Evolutionary conservation across 129 eudicot species (phyloP).

Genomic region (Kitagawia praeruptora): DNA sequence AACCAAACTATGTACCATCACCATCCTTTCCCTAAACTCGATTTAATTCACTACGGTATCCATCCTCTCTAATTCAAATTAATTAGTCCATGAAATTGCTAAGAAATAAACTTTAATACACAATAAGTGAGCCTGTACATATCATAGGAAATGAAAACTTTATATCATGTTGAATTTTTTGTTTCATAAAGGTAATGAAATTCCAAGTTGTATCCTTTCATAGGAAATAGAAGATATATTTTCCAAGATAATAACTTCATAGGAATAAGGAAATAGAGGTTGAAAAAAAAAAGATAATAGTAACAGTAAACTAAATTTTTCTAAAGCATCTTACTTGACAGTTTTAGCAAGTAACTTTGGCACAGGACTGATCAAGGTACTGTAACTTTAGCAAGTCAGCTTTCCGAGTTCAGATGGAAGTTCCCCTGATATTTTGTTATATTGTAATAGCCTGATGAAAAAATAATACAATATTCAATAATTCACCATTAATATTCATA

Average conservation of each 20-base stretch:
- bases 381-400: slow-evolving; percentile 71
- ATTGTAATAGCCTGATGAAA: slow-evolving; percentile 59
- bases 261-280: too few relatives aligned
- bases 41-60: background rate
- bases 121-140: background rate
- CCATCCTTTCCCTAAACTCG: background rate
- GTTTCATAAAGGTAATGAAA: too few relatives aligned
- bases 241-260: too few relatives aligned
- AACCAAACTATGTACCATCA: background rate
- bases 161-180: too few relatives aligned
- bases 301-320: background rate
- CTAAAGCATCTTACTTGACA: slow-evolving; percentile 51
- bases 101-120: background rate
- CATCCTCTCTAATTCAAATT: background rate
- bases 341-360: slow-evolving; percentile 69
- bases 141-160: too few relatives aligned
- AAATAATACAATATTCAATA: slow-evolving; percentile 6
- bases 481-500: too few relatives aligned
- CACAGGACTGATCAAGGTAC: slow-evolving; percentile 85
- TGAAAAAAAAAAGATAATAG: too few relatives aligned
- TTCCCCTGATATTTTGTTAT: slow-evolving; percentile 67
- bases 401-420: slow-evolving; percentile 72
- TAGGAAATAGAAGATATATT: too few relatives aligned
- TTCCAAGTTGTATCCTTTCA: too few relatives aligned
- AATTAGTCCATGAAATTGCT: background rate